These are phyloP conservation scores for Cantharellus cinnabarinus DNA, from an alignment of 768 basidiomycete species.

Conservation along the genomic window DNA sequence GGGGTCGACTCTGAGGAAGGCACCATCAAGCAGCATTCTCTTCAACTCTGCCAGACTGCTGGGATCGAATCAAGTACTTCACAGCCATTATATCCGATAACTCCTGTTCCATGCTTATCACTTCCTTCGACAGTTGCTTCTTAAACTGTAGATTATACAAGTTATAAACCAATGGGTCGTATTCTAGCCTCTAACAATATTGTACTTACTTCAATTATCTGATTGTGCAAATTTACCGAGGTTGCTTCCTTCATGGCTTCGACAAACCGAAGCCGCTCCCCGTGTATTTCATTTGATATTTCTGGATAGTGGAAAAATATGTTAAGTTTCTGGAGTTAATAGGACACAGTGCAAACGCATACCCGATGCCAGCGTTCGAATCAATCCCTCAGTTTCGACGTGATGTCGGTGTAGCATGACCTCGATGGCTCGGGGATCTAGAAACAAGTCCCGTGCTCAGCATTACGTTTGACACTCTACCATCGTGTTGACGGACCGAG, in stretches of 20 bases:
- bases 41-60: too few species aligned
- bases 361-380: constrained; percentile 49
- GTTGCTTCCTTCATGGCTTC: constrained; percentile 94
- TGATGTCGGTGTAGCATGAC: constrained; percentile 43
- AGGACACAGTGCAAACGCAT: constrained; percentile 3
- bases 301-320: constrained; percentile 22
- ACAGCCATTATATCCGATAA: constrained; percentile 16
- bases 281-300: constrained; percentile 64
- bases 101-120: constrained; percentile 52
- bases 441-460: too few species aligned
- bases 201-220: constrained; percentile 2
- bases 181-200: constrained; percentile 4
- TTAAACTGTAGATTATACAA: constrained; percentile 28
- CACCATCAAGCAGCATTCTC: too few species aligned
- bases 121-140: constrained; percentile 54
- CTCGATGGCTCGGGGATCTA: too few species aligned
- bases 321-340: too few species aligned
- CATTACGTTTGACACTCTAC: too few species aligned
- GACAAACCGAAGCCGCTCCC: constrained; percentile 68
- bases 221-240: constrained; percentile 65
- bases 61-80: neutral
- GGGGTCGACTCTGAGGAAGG: too few species aligned
- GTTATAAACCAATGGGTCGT: too few species aligned
- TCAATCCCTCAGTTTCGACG: constrained; percentile 48
- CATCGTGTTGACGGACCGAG: too few species aligned